phyloP scores from a whole-genome alignment of 257 asterid genomes.

The Verbena officinalis region DNA sequence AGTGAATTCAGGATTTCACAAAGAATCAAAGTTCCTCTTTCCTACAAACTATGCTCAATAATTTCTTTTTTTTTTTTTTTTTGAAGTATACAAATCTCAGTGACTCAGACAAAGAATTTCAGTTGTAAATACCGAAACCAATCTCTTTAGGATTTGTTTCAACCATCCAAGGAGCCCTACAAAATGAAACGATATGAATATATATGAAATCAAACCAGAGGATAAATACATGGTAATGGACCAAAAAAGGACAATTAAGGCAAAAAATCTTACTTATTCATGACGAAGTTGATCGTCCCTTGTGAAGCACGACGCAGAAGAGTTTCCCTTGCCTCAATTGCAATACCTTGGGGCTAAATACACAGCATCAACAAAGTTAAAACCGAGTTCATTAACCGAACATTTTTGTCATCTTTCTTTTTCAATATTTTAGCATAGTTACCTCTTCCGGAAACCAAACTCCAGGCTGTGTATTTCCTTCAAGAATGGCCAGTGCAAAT shows the following conservation, averaged over 20 bases:
- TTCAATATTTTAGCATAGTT: slow-evolving; percentile 1
- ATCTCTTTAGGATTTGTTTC: slow-evolving; percentile 87
- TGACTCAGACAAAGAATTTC: slow-evolving; percentile 14
- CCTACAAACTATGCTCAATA: neutral
- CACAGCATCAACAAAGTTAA: slow-evolving; percentile 4
- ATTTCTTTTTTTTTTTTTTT: no score
- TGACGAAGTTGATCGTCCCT: slow-evolving; percentile 76
- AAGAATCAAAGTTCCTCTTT: neutral
- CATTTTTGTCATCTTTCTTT: no score
- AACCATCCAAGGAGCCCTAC: slow-evolving; percentile 98
- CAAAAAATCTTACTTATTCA: slow-evolving; percentile 46
- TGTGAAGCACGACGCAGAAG: slow-evolving; percentile 78
- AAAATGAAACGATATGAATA: neutral
- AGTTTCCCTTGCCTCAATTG: slow-evolving; percentile 80
- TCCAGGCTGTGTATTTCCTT: slow-evolving; percentile 90
- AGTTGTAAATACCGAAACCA: slow-evolving; percentile 78
- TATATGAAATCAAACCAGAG: slow-evolving; percentile 4
- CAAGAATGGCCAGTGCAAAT: slow-evolving; percentile 82
- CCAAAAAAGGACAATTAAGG: neutral
- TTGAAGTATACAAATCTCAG: no score
- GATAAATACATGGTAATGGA: neutral
- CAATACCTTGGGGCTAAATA: slow-evolving; percentile 77
- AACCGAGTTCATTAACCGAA: neutral
- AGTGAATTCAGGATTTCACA: no score
- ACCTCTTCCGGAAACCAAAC: slow-evolving; percentile 99